These are phyloP conservation scores for Floccularia luteovirens DNA, from an alignment of 768 basidiomycete species.

Conservation along the genomic window DNA sequence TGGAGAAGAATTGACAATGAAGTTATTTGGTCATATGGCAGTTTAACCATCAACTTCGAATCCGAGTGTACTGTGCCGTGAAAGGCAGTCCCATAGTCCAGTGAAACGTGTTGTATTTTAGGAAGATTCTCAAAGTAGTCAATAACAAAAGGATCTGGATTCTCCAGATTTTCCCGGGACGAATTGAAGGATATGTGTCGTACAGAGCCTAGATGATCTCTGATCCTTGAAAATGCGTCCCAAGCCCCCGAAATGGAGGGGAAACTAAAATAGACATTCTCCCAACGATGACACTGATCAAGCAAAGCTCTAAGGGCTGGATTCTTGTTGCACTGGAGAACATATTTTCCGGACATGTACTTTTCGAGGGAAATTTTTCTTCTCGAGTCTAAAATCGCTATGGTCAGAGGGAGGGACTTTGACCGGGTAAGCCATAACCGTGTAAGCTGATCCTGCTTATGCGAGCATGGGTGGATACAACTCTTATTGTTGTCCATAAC, in stretches of 20 bases:
- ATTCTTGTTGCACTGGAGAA: conserved; percentile 7
- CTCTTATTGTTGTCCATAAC: conserved; percentile 9
- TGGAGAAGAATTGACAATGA: conserved; percentile 6
- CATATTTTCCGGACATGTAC: too few relatives aligned
- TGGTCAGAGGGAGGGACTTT: conserved; percentile 6
- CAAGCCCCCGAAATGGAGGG: conserved; percentile 7
- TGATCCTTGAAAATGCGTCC: conserved; percentile 3
- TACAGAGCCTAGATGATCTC: conserved; percentile 7
- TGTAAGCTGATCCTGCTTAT: conserved; percentile 6
- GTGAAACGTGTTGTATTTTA: conserved; percentile 2
- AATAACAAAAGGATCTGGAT: conserved; percentile 1
- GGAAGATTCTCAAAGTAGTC: conserved; percentile 8
- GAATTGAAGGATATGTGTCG: conserved; percentile 4
- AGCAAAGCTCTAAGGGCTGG: conserved; percentile 4
- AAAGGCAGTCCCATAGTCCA: conserved; percentile 8
- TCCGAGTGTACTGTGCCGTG: background rate
- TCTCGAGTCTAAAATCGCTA: conserved; percentile 7
- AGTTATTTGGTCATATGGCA: conserved; percentile 6
- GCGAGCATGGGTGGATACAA: conserved; percentile 3
- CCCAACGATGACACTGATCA: conserved; percentile 6
- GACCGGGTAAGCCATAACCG: conserved; percentile 7
- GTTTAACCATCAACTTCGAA: conserved; percentile 3
- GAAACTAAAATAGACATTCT: conserved; percentile 6
- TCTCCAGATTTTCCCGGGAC: conserved; percentile 4
- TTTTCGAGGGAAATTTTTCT: conserved; percentile 3